These are phyloP conservation scores for Alternaria panax DNA, from an alignment of 2,329 filamentous ascomycete species.

Conservation along the genomic window DNA sequence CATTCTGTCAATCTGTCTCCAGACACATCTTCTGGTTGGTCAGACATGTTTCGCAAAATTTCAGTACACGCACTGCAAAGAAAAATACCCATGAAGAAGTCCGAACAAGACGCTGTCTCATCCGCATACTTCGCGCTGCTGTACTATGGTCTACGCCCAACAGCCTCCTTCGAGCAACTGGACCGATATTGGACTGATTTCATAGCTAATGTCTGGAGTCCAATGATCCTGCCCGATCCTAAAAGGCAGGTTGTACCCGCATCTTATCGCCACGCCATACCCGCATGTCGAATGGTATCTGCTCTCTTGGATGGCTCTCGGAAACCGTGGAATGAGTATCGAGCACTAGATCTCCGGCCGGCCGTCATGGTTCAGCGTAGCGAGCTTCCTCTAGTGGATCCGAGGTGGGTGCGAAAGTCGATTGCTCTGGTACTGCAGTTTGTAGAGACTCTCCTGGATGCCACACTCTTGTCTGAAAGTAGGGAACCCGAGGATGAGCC, in stretches of 20 bases:
- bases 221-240: constrained; percentile 25
- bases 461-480: constrained; percentile 55
- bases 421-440: constrained; percentile 69
- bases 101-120: constrained; percentile 66
- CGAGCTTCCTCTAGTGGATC: constrained; percentile 85
- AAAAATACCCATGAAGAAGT: constrained; percentile 70
- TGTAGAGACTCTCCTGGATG: constrained; percentile 62
- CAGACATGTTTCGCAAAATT: constrained; percentile 40
- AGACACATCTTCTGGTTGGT: constrained; percentile 57
- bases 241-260: constrained; percentile 11
- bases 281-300: constrained; percentile 70
- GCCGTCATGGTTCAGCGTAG: constrained; percentile 60
- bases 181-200: constrained; percentile 82
- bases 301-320: constrained; percentile 69
- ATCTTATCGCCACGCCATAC: constrained; percentile 32
- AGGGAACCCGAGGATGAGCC: constrained; percentile 51
- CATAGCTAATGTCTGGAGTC: constrained; percentile 68
- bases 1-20: constrained; percentile 74
- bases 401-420: constrained; percentile 85
- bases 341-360: constrained; percentile 66
- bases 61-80: constrained; percentile 38
- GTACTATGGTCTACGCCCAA: constrained; percentile 68
- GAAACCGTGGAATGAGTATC: constrained; percentile 77
- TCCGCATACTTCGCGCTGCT: constrained; percentile 71
- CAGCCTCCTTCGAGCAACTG: constrained; percentile 68